Conservation (phyloP, 331 rosid genomes). For the Spiraea crenata region DNA sequence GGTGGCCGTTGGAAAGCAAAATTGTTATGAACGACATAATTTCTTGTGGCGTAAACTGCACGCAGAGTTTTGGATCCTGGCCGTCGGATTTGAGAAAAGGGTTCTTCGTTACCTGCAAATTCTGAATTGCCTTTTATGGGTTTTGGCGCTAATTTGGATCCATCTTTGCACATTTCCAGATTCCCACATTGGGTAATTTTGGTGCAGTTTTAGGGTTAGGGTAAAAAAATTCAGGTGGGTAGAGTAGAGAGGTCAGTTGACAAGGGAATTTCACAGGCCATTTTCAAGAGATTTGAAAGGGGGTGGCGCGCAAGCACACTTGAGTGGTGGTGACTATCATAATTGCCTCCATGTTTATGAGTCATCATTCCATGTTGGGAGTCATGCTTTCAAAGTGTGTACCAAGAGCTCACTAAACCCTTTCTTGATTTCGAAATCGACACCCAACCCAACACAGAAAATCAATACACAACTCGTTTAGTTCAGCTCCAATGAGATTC, state of each 20-base stretch:
- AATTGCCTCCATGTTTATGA: constrained; percentile 5
- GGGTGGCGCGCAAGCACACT: constrained; percentile 2
- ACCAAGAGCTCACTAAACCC: background rate
- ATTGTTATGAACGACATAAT: constrained; percentile 25
- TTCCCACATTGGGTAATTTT: background rate
- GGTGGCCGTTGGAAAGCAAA: constrained; percentile 57
- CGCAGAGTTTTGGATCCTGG: background rate
- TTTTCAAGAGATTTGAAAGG: background rate
- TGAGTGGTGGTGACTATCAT: constrained; percentile 12
- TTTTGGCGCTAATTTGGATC: background rate
- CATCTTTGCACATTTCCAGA: background rate
- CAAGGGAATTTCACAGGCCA: background rate
- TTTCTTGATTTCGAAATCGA: background rate
- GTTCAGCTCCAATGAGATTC: no score
- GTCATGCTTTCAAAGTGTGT: background rate
- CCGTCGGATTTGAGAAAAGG: constrained; percentile 1
- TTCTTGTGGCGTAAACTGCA: constrained; percentile 11
- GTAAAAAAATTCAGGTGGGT: background rate
- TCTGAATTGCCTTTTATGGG: background rate
- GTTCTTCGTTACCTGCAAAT: background rate
- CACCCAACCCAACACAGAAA: no score
- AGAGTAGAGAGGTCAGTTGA: background rate
- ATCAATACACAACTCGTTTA: no score
- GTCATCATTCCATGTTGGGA: constrained; percentile 10
- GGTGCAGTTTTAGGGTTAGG: background rate